A percentile compares a stretch with the other conserved stretches of the same genome.
Conservation (phyloP, 2,329 filamentous ascomycete species). For the Colletotrichum salicis region DNA sequence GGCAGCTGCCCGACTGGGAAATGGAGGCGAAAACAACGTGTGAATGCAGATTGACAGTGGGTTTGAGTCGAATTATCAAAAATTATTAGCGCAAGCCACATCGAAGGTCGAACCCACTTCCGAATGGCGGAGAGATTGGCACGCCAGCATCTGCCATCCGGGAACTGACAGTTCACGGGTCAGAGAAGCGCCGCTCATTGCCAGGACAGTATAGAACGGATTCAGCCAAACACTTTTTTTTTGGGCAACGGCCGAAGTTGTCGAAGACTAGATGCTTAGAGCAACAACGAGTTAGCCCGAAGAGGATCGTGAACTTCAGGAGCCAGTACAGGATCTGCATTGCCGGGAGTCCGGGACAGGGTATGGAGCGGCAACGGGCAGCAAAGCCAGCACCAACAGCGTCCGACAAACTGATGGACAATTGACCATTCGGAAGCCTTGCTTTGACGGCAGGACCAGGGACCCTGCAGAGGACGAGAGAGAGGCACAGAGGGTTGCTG, state of each 20-base stretch:
- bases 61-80: conserved; percentile 16
- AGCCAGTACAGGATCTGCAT: conserved; percentile 14
- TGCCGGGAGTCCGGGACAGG: conserved; percentile 2
- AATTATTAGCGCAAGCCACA: conserved; percentile 23
- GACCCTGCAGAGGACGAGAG: conserved; percentile 8
- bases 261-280: neutral
- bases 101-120: conserved; percentile 6
- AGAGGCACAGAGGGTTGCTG: neutral
- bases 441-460: conserved; percentile 17
- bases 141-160: neutral
- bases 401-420: neutral
- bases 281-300: neutral
- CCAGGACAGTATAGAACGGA: neutral
- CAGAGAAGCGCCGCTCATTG: neutral
- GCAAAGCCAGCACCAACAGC: conserved; percentile 2
- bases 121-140: neutral
- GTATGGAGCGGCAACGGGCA: neutral
- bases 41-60: conserved; percentile 13
- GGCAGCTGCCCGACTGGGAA: conserved; percentile 21
- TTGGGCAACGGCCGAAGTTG: neutral
- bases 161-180: neutral
- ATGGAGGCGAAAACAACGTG: conserved; percentile 24
- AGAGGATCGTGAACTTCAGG: neutral
- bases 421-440: conserved; percentile 17
- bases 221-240: neutral